phyloP scores from a whole-genome alignment of 306 rosid genomes.

The Citrullus mucosospermus region DNA sequence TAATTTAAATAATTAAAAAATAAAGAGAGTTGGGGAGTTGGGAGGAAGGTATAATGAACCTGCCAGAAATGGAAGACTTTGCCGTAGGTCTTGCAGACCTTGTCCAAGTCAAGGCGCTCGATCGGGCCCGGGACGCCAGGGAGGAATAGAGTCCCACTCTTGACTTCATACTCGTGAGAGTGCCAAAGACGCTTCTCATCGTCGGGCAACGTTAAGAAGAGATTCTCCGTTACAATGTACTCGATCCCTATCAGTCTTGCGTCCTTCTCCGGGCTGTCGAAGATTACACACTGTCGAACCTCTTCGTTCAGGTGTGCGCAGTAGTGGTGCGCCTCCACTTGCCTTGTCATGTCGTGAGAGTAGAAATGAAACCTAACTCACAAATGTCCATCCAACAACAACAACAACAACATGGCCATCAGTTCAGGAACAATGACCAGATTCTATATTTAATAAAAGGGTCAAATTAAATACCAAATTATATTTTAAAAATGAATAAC shows the following conservation, averaged over 20 bases:
- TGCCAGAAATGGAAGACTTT: constrained; percentile 80
- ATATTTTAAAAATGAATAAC: too few species aligned
- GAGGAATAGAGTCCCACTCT: constrained; percentile 52
- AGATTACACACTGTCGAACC: constrained; percentile 72
- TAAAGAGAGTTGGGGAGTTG: too few species aligned
- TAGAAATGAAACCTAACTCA: constrained; percentile 56
- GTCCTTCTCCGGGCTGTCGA: constrained; percentile 24
- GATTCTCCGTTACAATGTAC: constrained; percentile 41
- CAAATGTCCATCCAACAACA: too few species aligned
- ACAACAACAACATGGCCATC: too few species aligned
- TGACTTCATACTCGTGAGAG: constrained; percentile 73
- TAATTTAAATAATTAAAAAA: too few species aligned
- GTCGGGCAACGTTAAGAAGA: constrained; percentile 60
- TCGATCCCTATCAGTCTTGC: constrained; percentile 52
- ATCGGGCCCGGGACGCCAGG: constrained; percentile 35
- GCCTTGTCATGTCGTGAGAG: constrained; percentile 61
- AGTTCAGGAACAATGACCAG: too few species aligned
- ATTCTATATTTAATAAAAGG: too few species aligned
- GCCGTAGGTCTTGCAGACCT: constrained; percentile 65
- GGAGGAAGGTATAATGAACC: not conserved
- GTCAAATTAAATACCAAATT: too few species aligned
- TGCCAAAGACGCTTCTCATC: constrained; percentile 74
- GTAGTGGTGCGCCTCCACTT: constrained; percentile 84
- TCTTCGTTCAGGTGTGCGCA: constrained; percentile 71
- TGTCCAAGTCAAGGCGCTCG: constrained; percentile 43